Conservation (phyloP, 1,284 basidiomycete genomes). For the Gomphus bonarii region DNA sequence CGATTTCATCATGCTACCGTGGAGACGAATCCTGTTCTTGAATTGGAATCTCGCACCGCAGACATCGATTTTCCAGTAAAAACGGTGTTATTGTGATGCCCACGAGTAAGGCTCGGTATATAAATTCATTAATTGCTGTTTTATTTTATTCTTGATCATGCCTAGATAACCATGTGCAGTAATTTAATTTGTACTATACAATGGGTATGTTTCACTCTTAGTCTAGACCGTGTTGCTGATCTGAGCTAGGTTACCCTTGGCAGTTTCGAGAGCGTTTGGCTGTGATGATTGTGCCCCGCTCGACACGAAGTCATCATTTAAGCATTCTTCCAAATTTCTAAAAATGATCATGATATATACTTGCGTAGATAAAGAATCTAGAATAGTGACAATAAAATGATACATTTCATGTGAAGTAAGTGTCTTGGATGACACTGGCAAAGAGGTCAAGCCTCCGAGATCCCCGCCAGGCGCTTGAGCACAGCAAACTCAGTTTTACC, state of each 20-base stretch:
- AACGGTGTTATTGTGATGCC: background rate
- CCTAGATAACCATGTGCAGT: background rate
- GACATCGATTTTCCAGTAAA: background rate
- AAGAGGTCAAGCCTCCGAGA: constrained; percentile 18
- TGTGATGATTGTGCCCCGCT: background rate
- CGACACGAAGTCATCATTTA: background rate
- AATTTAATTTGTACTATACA: background rate
- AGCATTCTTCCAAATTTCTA: background rate
- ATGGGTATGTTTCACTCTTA: background rate
- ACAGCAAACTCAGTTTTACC: constrained; percentile 71
- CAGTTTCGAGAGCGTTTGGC: constrained; percentile 3
- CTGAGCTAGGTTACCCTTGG: background rate
- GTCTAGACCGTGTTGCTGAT: background rate
- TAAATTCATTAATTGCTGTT: background rate
- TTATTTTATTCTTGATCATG: background rate
- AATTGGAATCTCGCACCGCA: background rate
- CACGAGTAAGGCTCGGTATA: background rate
- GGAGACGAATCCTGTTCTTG: background rate
- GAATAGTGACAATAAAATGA: background rate
- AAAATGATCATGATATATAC: background rate
- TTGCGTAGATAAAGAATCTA: background rate
- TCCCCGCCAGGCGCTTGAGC: constrained; percentile 57
- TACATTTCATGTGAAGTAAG: background rate
- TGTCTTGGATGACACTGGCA: background rate
- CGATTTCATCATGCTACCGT: background rate